Conservation (phyloP, 495 filamentous ascomycete species). For the Penicillium bovifimosum region DNA sequence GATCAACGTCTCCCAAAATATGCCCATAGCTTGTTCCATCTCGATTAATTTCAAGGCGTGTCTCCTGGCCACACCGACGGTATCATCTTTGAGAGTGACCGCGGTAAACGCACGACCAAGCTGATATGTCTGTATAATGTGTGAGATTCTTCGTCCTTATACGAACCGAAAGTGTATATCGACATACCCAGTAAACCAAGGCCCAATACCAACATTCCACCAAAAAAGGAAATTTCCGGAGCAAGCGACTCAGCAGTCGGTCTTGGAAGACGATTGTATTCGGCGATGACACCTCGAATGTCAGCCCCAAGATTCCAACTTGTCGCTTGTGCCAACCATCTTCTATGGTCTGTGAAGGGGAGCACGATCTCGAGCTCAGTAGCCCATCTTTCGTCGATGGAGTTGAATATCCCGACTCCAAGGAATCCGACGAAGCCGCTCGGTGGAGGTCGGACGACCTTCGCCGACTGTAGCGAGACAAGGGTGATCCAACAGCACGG, state of each 20-base stretch:
- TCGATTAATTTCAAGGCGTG: conserved; percentile 55
- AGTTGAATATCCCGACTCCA: conserved; percentile 28
- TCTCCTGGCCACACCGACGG: conserved; percentile 49
- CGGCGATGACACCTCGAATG: conserved; percentile 43
- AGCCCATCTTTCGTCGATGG: conserved; percentile 31
- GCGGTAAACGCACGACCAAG: conserved; percentile 58
- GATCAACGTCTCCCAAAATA: conserved; percentile 53
- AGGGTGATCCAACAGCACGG: conserved; percentile 24
- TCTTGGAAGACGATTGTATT: conserved; percentile 50
- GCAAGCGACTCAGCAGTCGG: conserved; percentile 50
- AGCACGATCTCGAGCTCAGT: conserved; percentile 20
- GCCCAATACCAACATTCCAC: conserved; percentile 82
- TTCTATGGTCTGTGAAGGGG: conserved; percentile 26
- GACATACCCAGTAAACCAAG: conserved; percentile 55
- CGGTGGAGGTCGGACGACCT: conserved; percentile 16
- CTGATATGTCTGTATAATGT: conserved; percentile 49
- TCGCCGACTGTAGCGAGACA: conserved; percentile 13
- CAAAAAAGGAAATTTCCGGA: conserved; percentile 67
- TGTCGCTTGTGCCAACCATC: conserved; percentile 39
- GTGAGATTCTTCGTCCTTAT: neutral
- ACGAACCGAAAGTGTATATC: neutral
- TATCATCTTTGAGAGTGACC: conserved; percentile 52
- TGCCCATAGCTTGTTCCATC: conserved; percentile 47
- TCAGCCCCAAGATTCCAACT: conserved; percentile 31
- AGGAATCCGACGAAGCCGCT: conserved; percentile 21